Base-by-base conservation (phyloP, 169 alveolate species). In the Prorocentrum cordatum region DNA sequence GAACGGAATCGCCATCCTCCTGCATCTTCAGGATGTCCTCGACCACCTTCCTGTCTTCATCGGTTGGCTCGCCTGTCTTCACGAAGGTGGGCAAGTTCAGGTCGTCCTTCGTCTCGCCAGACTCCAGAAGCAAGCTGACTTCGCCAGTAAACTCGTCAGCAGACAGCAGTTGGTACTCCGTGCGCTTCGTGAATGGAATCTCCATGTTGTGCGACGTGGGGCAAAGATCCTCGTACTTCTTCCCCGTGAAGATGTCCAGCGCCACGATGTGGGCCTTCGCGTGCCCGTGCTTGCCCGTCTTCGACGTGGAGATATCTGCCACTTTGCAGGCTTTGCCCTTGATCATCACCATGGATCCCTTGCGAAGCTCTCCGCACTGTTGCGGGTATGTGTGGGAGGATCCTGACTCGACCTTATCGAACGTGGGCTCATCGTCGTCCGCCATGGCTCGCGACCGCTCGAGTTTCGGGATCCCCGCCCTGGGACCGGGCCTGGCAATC, bases 261-360 rank as follows among this genome's bases (percentile, higher is more conserved):
- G 99, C 99, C 64, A 97, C 97, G 90, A 98, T 95, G 95, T 96
- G 96, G 32, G 99, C 99, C 94, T 98, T 98, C 68, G 99, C 99
- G 94, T 97, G 98, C 32, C 99, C 99, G 95, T 97, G 99, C 94
- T 98, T 98, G 58, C 99, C 99, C 18, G 99, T 96, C 94, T 98
- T 98, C 68, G 99, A 96, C 0, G 99, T 97, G 32, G 98, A 95
- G 91, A 95, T 94, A 68, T 96, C 98, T 12, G 61, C 91, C 35
- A 97, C 98, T 93, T 96, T 97, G 95, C 99, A 97, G n/a, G 93
- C 83, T 36, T 96, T 95, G 47, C 98, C 99, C 93, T 97, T 97
- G 92, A 98, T 92, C 98, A 97, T 96, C 45, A 95, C 97, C 93
- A 96, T 95, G 18, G 98, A 98, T 87, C 96, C 96, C 91, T 96